Evolutionary conservation across 2,329 filamentous ascomycete genomes (phyloP).

Genomic region (Colletotrichum incanum): DNA sequence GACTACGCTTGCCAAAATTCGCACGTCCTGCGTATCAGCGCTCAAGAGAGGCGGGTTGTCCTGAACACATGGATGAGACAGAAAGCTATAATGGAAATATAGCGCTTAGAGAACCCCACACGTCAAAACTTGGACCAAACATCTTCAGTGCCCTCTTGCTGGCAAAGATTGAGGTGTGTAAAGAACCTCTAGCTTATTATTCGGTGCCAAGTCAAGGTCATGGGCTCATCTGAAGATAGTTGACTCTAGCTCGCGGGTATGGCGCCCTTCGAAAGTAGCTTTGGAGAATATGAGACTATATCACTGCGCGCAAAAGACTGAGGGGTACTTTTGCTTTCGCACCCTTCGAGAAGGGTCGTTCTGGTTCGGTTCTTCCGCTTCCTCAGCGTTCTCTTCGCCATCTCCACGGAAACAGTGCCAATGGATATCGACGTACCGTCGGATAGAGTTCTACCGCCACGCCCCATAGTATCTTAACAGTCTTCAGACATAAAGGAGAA

Average conservation of each 20-base stretch:
- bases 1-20: constrained; percentile 27
- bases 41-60: not conserved
- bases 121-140: not conserved
- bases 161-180: constrained; percentile 3
- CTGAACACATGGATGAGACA: constrained; percentile 7
- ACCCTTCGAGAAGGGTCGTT: constrained; percentile 4
- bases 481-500: not conserved
- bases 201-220: not conserved
- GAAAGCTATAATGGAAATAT: not conserved
- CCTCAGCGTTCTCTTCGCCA: constrained; percentile 14
- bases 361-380: constrained; percentile 14
- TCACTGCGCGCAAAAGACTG: not conserved
- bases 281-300: not conserved
- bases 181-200: no score
- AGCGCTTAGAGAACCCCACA: constrained; percentile 1
- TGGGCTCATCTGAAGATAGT: not conserved
- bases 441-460: not conserved
- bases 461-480: not conserved
- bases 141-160: constrained; percentile 14
- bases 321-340: not conserved
- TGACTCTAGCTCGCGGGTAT: constrained; percentile 1
- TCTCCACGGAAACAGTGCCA: not conserved
- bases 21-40: constrained; percentile 1
- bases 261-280: constrained; percentile 21
- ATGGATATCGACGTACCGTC: not conserved